phyloP scores from a whole-genome alignment of 2,329 filamentous ascomycete genomes.

The Arthrobotrys iridis region DNA sequence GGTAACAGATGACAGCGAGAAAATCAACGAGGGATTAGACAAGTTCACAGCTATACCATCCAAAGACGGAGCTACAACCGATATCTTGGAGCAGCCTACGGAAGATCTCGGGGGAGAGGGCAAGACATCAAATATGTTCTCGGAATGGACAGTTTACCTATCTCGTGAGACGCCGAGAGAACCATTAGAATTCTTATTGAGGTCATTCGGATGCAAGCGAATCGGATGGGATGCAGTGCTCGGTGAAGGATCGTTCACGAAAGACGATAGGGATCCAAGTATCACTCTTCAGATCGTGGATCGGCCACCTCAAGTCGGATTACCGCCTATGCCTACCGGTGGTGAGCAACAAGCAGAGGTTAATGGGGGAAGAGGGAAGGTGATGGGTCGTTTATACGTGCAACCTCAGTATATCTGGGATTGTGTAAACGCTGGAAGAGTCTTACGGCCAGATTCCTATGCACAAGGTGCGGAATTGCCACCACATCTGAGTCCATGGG shows the following conservation, averaged over 20 bases:
- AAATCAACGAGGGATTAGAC: constrained; percentile 72
- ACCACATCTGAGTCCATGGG: constrained; percentile 95
- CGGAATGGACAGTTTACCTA: constrained; percentile 81
- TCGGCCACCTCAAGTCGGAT: constrained; percentile 75
- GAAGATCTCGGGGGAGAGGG: constrained; percentile 60
- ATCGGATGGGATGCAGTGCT: constrained; percentile 93
- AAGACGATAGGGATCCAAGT: constrained; percentile 82
- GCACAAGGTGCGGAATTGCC: constrained; percentile 88
- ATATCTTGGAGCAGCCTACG: constrained; percentile 82
- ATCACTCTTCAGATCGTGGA: constrained; percentile 98
- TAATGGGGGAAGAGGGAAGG: constrained; percentile 70
- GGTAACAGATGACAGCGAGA: constrained; percentile 37
- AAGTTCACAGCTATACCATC: constrained; percentile 77
- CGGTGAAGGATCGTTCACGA: constrained; percentile 90
- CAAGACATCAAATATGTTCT: constrained; percentile 62
- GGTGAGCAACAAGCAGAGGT: constrained; percentile 65
- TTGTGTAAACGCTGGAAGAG: constrained; percentile 87
- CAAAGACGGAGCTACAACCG: constrained; percentile 78
- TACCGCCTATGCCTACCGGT: constrained; percentile 62
- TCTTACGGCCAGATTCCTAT: constrained; percentile 87
- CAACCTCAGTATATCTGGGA: constrained; percentile 99
- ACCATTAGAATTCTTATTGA: constrained; percentile 89
- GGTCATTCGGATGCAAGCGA: constrained; percentile 93
- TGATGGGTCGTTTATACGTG: constrained; percentile 91
- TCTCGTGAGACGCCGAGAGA: constrained; percentile 92